Percentiles rank a stretch among this genome's conserved stretches.
phyloP scores from a whole-genome alignment of 257 asterid species.

The Penstemon newberryi region DNA sequence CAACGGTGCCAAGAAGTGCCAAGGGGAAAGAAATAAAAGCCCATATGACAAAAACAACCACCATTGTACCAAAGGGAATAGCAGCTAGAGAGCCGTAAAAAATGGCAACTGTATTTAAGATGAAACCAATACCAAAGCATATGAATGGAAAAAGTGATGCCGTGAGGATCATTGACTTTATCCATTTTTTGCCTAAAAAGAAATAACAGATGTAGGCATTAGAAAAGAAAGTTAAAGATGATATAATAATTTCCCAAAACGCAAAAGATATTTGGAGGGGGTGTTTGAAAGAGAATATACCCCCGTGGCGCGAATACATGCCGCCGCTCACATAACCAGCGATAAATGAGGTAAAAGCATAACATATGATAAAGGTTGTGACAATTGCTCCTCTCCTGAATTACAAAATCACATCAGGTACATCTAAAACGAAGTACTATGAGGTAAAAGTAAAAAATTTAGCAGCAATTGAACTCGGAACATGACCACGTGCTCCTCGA shows the following conservation, averaged over 20 bases:
- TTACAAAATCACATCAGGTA: conserved; percentile 24
- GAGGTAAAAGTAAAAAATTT: neutral
- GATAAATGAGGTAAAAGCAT: conserved; percentile 79
- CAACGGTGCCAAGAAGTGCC: conserved; percentile 65
- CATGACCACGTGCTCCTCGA: neutral
- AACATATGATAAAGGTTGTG: conserved; percentile 71
- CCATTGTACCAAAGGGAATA: conserved; percentile 69
- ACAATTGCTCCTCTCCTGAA: conserved; percentile 88
- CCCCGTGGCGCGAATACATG: conserved; percentile 76
- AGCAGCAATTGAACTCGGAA: conserved; percentile 11
- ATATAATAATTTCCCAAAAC: neutral
- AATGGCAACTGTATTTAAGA: conserved; percentile 60
- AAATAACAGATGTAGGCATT: conserved; percentile 24
- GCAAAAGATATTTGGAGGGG: neutral
- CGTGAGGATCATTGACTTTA: conserved; percentile 61
- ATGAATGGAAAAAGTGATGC: conserved; percentile 65
- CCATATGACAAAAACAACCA: conserved; percentile 64
- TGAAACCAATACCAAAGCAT: conserved; percentile 65
- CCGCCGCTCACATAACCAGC: conserved; percentile 87
- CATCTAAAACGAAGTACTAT: neutral
- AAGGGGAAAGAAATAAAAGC: conserved; percentile 60
- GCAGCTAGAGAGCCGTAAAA: conserved; percentile 70
- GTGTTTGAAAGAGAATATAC: conserved; percentile 41
- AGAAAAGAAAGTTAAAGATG: neutral
- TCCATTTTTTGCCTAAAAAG: conserved; percentile 60